Base-by-base conservation (phyloP, 1,139 yeast species). In the Geotrichum fermentans region DNA sequence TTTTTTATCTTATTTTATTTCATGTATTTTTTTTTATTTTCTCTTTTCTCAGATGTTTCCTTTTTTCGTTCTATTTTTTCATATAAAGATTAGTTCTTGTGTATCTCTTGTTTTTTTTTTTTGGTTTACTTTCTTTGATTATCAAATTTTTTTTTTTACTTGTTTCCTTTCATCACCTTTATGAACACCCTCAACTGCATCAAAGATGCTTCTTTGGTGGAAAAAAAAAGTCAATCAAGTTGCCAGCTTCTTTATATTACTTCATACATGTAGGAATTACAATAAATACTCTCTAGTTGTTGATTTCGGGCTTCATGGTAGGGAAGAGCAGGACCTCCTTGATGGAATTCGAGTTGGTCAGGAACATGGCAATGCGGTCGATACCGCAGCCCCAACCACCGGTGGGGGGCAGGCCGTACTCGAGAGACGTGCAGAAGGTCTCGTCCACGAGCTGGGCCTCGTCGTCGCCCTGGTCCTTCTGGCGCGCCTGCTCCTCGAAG, bases 301-400 rank as follows among this genome's bases (percentile, higher is more conserved):
- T 63, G 43, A 61, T 54, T 48, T 90, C 97, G 48, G 97, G 97
- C 77, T 89, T 90, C 80, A 92, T 87, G 59, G 97, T 90, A 68
- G 98, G 98, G 95, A 92, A 92, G 68, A 92, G 75, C 62, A 92
- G 77, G 41, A 92, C 98, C 75, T 92, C 98, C 83, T 96, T 88
- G 68, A 92, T 92, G 59, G 97, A 88, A 75, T 88, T 86, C 54
- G 97, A 87, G 72, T 92, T 82, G 57, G 97, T 92, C 75, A 92
- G 80, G 77, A 92, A 90, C 98, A 92, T 92, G 67, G 96, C 92
- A 65, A 92, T 70, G 77, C 98, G 87, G 73, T 92, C 98, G 62
- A 92, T 89, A 79, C 98, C 98, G 74, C 96, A 85, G 64, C 98
- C 98, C 97, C 97, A 92, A 62, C 98, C 98, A 69, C 95, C 98